These are phyloP conservation scores for Hyphodiscus sp. DNA, from an alignment of 2,329 filamentous ascomycete species.

Conservation along the genomic window DNA sequence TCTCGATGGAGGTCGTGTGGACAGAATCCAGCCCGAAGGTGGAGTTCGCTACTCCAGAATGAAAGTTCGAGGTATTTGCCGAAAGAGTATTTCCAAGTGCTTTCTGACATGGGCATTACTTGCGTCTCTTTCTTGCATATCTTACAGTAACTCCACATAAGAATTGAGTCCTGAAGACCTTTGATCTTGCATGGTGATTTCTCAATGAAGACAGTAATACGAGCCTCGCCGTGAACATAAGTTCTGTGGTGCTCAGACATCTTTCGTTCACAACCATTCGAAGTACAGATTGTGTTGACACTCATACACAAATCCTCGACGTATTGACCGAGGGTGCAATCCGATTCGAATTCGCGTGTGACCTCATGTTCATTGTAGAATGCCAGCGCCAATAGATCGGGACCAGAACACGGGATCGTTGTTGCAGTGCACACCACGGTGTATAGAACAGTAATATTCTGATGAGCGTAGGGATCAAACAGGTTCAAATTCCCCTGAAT, in stretches of 20 bases:
- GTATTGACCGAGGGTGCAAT: slow-evolving; percentile 91
- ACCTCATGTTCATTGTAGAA: slow-evolving; percentile 89
- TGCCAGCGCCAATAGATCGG: slow-evolving; percentile 79
- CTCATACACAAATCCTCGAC: slow-evolving; percentile 81
- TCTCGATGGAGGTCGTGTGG: slow-evolving; percentile 89
- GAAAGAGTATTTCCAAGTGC: slow-evolving; percentile 96
- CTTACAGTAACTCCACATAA: slow-evolving; percentile 98
- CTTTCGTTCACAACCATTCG: slow-evolving; percentile 78
- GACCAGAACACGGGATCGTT: slow-evolving; percentile 87
- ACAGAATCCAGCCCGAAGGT: slow-evolving; percentile 67
- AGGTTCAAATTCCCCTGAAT: slow-evolving; percentile 81
- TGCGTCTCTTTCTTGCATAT: slow-evolving; percentile 86
- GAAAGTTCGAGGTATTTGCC: slow-evolving; percentile 97
- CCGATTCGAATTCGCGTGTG: slow-evolving; percentile 59
- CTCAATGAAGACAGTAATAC: slow-evolving; percentile 86
- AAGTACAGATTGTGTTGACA: slow-evolving; percentile 70
- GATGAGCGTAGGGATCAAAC: slow-evolving; percentile 92
- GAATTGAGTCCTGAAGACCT: slow-evolving; percentile 66
- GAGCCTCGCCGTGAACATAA: slow-evolving; percentile 93
- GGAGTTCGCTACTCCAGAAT: slow-evolving; percentile 86
- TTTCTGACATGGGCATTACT: slow-evolving; percentile 84
- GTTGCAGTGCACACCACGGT: slow-evolving; percentile 91
- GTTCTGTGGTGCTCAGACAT: slow-evolving; percentile 93
- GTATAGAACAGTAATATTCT: slow-evolving; percentile 91
- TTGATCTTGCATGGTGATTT: slow-evolving; percentile 60